Conservation (phyloP, 805 yeast species). For the Sugiyamaella lignohabitans region DNA sequence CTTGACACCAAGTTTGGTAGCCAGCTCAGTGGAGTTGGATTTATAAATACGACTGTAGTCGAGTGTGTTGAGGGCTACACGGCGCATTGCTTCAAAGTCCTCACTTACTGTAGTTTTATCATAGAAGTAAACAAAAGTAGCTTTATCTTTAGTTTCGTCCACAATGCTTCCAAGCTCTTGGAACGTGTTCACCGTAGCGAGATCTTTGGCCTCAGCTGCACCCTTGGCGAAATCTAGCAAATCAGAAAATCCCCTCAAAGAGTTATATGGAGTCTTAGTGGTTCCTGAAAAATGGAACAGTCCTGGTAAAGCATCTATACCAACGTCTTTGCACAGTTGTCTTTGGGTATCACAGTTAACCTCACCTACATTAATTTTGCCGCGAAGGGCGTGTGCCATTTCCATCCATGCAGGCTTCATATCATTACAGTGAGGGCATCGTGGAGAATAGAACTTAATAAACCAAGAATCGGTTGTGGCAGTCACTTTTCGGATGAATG, state of each 20-base stretch:
- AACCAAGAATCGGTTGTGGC: conserved; percentile 33
- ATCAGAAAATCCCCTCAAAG: conserved; percentile 30
- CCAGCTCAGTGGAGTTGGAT: conserved; percentile 25
- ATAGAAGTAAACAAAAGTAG: conserved; percentile 34
- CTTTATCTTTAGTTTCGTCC: conserved; percentile 20
- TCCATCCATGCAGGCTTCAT: conserved; percentile 35
- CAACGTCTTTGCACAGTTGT: conserved; percentile 30
- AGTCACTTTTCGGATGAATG: conserved; percentile 27
- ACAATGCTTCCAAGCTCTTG: conserved; percentile 17
- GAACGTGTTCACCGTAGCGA: conserved; percentile 22
- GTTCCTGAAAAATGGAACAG: conserved; percentile 25
- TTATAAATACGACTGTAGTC: conserved; percentile 30
- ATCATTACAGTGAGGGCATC: conserved; percentile 35
- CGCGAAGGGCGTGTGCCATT: conserved; percentile 29
- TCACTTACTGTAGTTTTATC: conserved; percentile 34
- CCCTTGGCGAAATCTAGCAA: conserved; percentile 31
- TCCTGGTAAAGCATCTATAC: conserved; percentile 24
- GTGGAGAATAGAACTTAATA: conserved; percentile 36
- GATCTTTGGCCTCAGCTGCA: conserved; percentile 28
- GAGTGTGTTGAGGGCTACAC: conserved; percentile 28
- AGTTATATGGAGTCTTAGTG: conserved; percentile 25
- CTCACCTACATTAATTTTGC: conserved; percentile 35
- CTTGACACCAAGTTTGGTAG: conserved; percentile 24
- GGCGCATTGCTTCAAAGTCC: conserved; percentile 34
- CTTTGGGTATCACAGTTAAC: conserved; percentile 34